Conservation (phyloP, 768 basidiomycete genomes). For the Asterophora lycoperdoides region DNA sequence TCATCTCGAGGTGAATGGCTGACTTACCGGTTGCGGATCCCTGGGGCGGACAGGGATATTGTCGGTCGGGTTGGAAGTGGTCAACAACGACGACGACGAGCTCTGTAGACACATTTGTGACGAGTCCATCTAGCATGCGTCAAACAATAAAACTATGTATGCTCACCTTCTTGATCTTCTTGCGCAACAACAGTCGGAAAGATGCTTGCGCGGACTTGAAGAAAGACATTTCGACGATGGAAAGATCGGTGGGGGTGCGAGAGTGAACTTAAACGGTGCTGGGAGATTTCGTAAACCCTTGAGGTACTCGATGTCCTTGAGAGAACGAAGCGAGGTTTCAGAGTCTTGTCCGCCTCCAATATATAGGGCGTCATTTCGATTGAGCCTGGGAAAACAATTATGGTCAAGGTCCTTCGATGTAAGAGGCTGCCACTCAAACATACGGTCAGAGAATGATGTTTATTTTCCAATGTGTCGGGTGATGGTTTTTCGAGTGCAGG, state of each 20-base stretch:
- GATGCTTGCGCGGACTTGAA: not conserved
- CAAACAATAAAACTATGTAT: not conserved
- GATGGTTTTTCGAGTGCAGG: no score
- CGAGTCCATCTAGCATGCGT: no score
- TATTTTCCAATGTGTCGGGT: no score
- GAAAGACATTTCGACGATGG: not conserved
- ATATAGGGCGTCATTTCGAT: not conserved
- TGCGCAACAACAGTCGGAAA: not conserved
- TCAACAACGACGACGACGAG: not conserved
- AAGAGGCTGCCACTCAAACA: no score
- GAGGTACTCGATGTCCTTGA: not conserved
- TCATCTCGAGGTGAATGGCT: no score
- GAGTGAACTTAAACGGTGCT: not conserved
- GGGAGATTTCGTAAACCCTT: not conserved
- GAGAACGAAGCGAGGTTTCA: not conserved
- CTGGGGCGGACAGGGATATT: not conserved
- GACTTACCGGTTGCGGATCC: not conserved
- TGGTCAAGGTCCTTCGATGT: no score
- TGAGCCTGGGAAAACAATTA: not conserved
- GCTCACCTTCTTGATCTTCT: not conserved
- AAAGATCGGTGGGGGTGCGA: no score
- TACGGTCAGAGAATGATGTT: no score
- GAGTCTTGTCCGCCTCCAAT: not conserved
- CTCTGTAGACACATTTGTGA: not conserved
- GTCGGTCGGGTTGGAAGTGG: not conserved